Base-by-base conservation (phyloP, 2,329 filamentous ascomycete species). In the Aschersonia sp. region DNA sequence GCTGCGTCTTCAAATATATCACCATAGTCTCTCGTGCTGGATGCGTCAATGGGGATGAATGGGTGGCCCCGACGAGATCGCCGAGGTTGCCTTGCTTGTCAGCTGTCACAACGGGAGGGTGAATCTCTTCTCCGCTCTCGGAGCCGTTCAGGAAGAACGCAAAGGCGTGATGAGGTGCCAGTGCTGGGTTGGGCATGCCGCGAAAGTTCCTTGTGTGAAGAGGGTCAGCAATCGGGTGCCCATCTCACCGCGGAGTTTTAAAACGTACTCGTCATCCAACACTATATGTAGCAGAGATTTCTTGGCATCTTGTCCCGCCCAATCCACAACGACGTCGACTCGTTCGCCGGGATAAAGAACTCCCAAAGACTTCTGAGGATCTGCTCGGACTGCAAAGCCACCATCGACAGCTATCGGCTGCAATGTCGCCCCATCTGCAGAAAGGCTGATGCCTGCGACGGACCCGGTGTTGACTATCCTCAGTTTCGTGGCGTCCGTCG, bases 331-430 rank as follows among this genome's bases (percentile, higher is more conserved):
- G n/a, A 56, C 12, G 10, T 59, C 55, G 11, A 52, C 48, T 12
- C 57, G 48, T 40, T 59, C 56, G 4, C 57, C 57, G 2, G 57
- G 57, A 42, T 58, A 58, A 2, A 59, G 44, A 12, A 57, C 51
- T 1, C 56, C 57, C n/a, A 57, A 41, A 7, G 52, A 52, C 30
- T 51, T 47, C 5, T 50, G 47, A 1, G 49, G 33, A 9, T 47
- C 41, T 0, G 52, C 37, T 6, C 51, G 41, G 1, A 59, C 54
- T 1, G 45, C 30, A 29, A 52, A 55, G 7, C 51, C 55, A 9
- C 53, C 57, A 12, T 59, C 57, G 1, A 57, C 47, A 5, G 53
- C 46, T 5, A 55, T 45, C 8, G 57, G 53, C 37, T 53, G 44
- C 30, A 59, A 43, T 4, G 50, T 52, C 10, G 55, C 56, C 1